A percentile compares a stretch with the other conserved stretches of the same genome.
phyloP scores from a whole-genome alignment of 176 grass and related monocot genomes.

The Cocos nucifera region DNA sequence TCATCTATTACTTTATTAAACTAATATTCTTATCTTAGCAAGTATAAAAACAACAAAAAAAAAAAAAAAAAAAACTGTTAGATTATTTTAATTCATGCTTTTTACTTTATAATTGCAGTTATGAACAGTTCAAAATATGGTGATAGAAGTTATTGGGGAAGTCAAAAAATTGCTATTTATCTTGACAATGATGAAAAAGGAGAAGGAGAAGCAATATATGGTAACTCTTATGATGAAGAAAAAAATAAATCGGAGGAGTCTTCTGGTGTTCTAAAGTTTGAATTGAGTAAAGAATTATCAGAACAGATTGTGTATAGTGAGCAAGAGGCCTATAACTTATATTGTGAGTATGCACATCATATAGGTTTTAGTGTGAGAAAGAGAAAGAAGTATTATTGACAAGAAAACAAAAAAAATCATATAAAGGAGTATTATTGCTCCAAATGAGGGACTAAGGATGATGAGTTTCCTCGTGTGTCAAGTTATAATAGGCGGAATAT shows the following conservation, averaged over 20 bases:
- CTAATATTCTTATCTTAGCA: too few species aligned
- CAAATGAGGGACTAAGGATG: conserved; percentile 67
- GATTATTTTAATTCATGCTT: too few species aligned
- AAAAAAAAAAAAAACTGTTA: too few species aligned
- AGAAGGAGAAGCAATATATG: too few species aligned
- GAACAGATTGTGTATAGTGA: conserved; percentile 52
- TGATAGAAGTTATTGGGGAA: too few species aligned
- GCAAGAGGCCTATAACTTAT: conserved; percentile 69
- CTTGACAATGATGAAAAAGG: too few species aligned
- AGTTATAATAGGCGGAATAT: conserved; percentile 67
- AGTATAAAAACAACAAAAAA: too few species aligned
- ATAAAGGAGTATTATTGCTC: conserved; percentile 89
- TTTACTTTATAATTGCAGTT: too few species aligned
- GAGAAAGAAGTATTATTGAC: conserved; percentile 48
- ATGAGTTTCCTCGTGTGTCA: conserved; percentile 38
- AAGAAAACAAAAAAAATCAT: conserved; percentile 49
- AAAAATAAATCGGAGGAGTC: conserved; percentile 10
- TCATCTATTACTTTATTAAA: too few species aligned
- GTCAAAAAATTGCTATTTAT: too few species aligned
- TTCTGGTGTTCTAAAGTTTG: conserved; percentile 42
- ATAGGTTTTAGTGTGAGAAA: conserved; percentile 39
- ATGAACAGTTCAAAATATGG: too few species aligned
- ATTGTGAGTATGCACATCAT: conserved; percentile 68
- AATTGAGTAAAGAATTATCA: conserved; percentile 48
- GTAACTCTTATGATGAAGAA: too few species aligned